Base-by-base conservation (phyloP, 2,329 filamentous ascomycete species). In the Ophiobolus disseminans region DNA sequence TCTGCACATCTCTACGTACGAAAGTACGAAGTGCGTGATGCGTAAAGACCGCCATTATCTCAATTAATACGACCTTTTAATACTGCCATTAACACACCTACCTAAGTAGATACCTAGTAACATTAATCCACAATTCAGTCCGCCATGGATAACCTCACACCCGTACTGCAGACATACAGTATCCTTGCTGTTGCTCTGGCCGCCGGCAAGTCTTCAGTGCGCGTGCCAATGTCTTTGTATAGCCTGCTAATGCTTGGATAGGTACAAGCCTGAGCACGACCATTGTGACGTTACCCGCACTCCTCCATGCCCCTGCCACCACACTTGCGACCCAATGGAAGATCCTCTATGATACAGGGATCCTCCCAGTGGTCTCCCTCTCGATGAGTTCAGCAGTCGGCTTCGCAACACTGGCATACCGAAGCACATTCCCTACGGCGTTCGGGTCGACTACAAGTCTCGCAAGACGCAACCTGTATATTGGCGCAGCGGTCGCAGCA, bases 241-340 rank as follows among this genome's bases (percentile, higher is more conserved):
- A n/a, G n/a, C n/a, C n/a, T n/a, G n/a, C n/a, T n/a, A n/a, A n/a
- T n/a, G n/a, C n/a, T n/a, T n/a, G n/a, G n/a, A n/a, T 32, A 58
- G 59, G 57, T 25, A 48, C 56, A 22, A 65, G 62, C 48, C 48
- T 63, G 19, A 48, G 40, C 40, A 58, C 51, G 2, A 50, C 59
- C 8, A 42, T 63, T 19, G 40, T 62, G 28, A 50, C 48, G 4
- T 47, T 65, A 31, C 61, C 62, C 1, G 50, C 53, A 0, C 48
- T 63, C 13, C 45, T 58, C 8, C 55, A 53, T 7, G 48, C 59
- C 1, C 25, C 43, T 3, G 30, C 48, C 4, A 5, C 31, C 1
- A 40, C 43, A 10, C 55, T 63, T 11, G 51, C 55, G 16, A 48
- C 35, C 5, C 59, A 65, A 56, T 65, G 55, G 57, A 47, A 53